A percentile compares a stretch with the other conserved stretches of the same genome.
Conservation (phyloP, 192 early-diverging fungal species). For the Dimargaris cristalligena region DNA sequence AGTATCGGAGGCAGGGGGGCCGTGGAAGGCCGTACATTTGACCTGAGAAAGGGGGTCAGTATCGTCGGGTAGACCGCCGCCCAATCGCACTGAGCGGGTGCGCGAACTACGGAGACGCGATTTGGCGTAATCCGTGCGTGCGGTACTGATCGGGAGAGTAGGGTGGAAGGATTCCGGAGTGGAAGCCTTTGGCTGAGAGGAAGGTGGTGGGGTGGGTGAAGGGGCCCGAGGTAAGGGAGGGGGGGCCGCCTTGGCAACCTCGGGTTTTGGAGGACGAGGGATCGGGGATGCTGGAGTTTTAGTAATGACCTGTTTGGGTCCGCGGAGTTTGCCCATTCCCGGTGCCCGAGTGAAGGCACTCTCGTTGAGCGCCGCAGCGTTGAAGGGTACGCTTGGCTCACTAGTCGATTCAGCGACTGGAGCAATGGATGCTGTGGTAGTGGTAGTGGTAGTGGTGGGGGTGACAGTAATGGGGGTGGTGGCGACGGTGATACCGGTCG, state of each 20-base stretch:
- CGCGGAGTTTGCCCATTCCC: too few species aligned
- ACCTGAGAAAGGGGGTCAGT: constrained; percentile 68
- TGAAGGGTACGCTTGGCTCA: not conserved
- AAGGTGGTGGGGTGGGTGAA: not conserved
- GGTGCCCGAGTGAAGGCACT: too few species aligned
- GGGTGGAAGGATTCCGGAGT: too few species aligned
- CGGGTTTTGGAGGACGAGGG: not conserved
- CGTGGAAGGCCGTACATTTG: constrained; percentile 59
- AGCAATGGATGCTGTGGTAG: not conserved
- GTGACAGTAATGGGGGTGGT: not conserved
- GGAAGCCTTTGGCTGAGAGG: too few species aligned
- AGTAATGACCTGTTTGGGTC: too few species aligned
- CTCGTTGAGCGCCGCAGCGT: too few species aligned
- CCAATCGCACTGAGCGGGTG: constrained; percentile 18
- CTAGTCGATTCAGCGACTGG: not conserved
- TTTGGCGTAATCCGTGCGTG: constrained; percentile 36
- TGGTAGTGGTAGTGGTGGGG: not conserved
- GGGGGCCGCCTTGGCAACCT: not conserved
- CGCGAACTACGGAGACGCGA: constrained; percentile 28
- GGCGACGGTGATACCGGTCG: too few species aligned
- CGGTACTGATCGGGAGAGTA: not conserved
- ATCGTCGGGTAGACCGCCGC: constrained; percentile 1
- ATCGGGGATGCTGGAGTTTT: not conserved
- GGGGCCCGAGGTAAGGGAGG: not conserved
- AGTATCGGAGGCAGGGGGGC: constrained; percentile 42